Base-by-base conservation (phyloP, 176 grass and related monocot species). In the Ensete ventricosum region DNA sequence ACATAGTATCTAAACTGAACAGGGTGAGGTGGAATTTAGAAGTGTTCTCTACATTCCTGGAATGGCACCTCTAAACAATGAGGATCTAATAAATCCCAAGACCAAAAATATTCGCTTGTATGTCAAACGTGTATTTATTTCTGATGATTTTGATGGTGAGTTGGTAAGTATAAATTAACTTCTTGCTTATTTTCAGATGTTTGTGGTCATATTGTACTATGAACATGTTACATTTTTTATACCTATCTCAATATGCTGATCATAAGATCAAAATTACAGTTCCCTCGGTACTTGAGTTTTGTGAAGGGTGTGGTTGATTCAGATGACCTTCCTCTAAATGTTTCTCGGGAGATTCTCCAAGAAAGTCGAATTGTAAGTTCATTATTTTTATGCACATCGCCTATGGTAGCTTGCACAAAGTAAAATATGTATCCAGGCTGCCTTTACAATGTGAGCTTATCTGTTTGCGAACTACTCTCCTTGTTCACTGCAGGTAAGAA, bases 301-400 rank as follows among this genome's bases (percentile, higher is more conserved):
- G 89, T 96, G 58, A 92, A 92, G 82, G 92, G 89, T 71, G 89
- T 92, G 1, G 89, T 92, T 29, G 92, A 96, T 71, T 96, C 92
- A 1, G 89, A 96, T 87, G 92, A 90, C 68, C 89, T 96, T 50
- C 87, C 92, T 80, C 87, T 96, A 48, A 96, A 92, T 84, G 92
- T 96, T 79, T 96, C 89, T 58, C 92, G 92, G 70, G 92, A 96
- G 58, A 96, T 92, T 49, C 89, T 96, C 77, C 92, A 96, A 90
- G 92, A 92, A 84, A 96, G 89, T 80, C 77, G 87, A 79, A 92
- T 96, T 84, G 93, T 96, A 88, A 92, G 89, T 89, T 49, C 50
- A 20, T 3, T 65, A 43, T 79, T n/a, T 20, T 49, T 70, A 29
- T 65, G 22, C 23, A 65, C 26, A 70, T 50, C 8, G 14, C 21